Conservation (phyloP, 139 green algal genomes). For the Penium margaritaceum region DNA sequence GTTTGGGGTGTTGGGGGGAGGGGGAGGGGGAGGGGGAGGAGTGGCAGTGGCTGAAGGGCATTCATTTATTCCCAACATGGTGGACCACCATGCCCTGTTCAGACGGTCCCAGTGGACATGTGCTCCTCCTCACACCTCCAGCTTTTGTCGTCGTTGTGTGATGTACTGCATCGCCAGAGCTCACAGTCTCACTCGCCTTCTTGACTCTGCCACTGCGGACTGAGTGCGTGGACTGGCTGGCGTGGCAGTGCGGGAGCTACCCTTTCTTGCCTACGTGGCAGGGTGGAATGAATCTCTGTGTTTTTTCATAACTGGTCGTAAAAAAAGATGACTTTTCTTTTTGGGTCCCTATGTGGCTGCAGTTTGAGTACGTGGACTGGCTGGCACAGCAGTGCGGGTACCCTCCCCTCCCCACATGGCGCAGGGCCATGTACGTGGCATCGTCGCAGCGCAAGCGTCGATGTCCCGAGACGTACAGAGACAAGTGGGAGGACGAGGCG, state of each 20-base stretch:
- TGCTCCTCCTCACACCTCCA: too few species aligned
- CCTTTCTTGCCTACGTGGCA: background rate
- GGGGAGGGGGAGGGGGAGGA: too few species aligned
- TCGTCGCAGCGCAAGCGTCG: background rate
- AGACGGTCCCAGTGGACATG: too few species aligned
- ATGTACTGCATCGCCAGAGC: too few species aligned
- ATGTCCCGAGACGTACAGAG: conserved; percentile 8
- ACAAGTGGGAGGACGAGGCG: conserved; percentile 27
- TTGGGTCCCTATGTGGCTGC: background rate
- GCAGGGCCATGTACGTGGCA: conserved; percentile 23
- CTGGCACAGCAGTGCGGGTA: background rate
- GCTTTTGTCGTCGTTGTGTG: too few species aligned
- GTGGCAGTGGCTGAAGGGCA: too few species aligned
- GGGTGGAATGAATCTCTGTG: background rate
- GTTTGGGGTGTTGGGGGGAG: too few species aligned
- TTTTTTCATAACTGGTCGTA: background rate
- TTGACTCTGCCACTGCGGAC: too few species aligned
- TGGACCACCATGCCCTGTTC: too few species aligned
- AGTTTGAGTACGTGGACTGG: conserved; percentile 28
- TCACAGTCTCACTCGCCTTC: too few species aligned
- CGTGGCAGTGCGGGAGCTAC: background rate
- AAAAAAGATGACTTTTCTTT: background rate
- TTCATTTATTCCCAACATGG: too few species aligned
- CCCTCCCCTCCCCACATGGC: conserved; percentile 6
- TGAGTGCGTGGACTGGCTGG: too few species aligned